phyloP scores from a whole-genome alignment of 2,329 filamentous ascomycete species.

The Ceratocystis harringtonii region DNA sequence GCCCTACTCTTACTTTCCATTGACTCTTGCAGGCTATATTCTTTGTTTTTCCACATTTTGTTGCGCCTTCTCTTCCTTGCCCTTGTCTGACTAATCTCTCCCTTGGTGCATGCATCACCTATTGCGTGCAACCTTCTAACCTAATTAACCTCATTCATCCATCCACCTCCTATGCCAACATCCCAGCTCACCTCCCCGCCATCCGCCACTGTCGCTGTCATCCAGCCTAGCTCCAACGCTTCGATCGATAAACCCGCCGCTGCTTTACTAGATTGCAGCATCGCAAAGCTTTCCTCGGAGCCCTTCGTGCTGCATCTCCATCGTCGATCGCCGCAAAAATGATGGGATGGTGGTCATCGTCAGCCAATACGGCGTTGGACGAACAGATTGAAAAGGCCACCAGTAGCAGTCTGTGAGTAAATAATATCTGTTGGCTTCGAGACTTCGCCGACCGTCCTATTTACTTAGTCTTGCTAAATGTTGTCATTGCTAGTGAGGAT shows the following conservation, averaged over 20 bases:
- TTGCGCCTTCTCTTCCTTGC: not conserved
- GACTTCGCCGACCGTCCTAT: not conserved
- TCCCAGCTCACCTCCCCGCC: not conserved
- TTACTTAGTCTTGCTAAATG: not conserved
- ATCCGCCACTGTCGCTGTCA: not conserved
- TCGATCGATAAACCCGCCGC: not conserved
- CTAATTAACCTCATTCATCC: not conserved
- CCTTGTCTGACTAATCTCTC: not conserved
- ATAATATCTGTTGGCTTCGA: not conserved
- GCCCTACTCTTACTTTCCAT: not conserved
- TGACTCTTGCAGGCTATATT: not conserved
- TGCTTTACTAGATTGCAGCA: not conserved
- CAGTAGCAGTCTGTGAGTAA: slow-evolving; percentile 69
- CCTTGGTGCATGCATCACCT: not conserved
- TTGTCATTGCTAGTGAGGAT: slow-evolving; percentile 53
- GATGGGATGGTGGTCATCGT: slow-evolving; percentile 96
- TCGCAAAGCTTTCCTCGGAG: not conserved
- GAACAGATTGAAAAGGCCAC: slow-evolving; percentile 95
- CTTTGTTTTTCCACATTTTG: not conserved
- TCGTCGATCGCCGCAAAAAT: slow-evolving; percentile 28
- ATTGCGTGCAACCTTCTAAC: not conserved
- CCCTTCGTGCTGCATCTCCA: not conserved
- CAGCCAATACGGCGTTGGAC: slow-evolving; percentile 78
- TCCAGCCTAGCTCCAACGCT: not conserved
- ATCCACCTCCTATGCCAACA: not conserved